A percentile compares a stretch with the other conserved stretches of the same genome.
These are phyloP conservation scores for Lactarius trivialis DNA, from an alignment of 768 basidiomycete genomes.

Conservation along the genomic window DNA sequence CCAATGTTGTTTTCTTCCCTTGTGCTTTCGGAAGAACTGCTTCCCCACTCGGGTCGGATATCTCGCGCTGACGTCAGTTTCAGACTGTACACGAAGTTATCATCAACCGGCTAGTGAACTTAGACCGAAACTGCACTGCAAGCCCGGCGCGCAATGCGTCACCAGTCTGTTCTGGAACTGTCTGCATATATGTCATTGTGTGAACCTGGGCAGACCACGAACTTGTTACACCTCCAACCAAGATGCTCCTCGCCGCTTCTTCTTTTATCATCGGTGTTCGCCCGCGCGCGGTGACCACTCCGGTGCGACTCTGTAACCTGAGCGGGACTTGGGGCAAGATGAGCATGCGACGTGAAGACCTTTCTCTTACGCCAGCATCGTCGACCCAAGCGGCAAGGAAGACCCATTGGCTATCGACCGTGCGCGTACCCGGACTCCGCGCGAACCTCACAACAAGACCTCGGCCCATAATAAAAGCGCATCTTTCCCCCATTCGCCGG, in stretches of 20 bases:
- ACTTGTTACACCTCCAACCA: background rate
- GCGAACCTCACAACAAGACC: background rate
- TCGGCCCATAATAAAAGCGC: too few species aligned
- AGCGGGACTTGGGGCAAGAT: constrained; percentile 8
- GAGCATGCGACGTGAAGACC: background rate
- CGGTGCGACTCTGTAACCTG: background rate
- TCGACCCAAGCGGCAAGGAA: background rate
- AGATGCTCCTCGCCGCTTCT: background rate
- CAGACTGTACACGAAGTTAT: background rate
- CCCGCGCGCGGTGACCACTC: constrained; percentile 7
- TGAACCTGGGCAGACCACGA: background rate
- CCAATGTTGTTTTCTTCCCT: background rate
- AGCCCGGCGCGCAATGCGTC: background rate
- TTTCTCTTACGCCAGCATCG: background rate
- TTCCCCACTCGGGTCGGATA: background rate
- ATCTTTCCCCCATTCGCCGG: too few species aligned
- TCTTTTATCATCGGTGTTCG: background rate
- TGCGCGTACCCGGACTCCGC: background rate
- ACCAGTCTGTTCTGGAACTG: background rate
- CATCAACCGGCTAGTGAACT: background rate
- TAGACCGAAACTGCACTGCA: background rate
- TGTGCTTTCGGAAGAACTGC: background rate
- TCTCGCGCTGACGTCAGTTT: background rate
- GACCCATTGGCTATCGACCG: background rate
- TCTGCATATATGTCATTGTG: background rate